phyloP scores from a whole-genome alignment of 805 yeast genomes.

The Limtongia smithiae region DNA sequence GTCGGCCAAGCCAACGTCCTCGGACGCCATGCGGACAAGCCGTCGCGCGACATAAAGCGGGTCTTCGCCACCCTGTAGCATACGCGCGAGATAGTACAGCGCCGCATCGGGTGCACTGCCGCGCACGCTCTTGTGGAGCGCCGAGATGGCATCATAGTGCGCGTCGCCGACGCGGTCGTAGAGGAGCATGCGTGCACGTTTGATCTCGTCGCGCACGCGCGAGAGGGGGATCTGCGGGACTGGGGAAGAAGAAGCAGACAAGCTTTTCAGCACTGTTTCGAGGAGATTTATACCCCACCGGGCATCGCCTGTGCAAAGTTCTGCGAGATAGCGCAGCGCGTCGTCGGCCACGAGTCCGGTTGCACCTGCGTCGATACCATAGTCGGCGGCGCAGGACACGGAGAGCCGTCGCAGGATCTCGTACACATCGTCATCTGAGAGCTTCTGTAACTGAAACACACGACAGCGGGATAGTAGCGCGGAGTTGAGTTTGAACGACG shows the following conservation, averaged over 20 bases:
- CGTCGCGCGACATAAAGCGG: slow-evolving; percentile 85
- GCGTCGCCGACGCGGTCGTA: slow-evolving; percentile 88
- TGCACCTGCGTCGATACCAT: background rate
- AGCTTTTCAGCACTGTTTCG: slow-evolving; percentile 49
- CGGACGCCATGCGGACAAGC: slow-evolving; percentile 92
- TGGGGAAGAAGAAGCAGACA: slow-evolving; percentile 29
- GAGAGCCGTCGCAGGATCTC: slow-evolving; percentile 51
- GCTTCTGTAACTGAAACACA: slow-evolving; percentile 61
- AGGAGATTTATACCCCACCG: slow-evolving; percentile 75
- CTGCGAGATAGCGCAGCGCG: slow-evolving; percentile 64
- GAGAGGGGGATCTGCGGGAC: background rate
- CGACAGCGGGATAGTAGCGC: slow-evolving; percentile 85
- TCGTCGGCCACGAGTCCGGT: slow-evolving; percentile 44
- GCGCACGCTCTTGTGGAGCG: slow-evolving; percentile 88
- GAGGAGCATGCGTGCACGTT: slow-evolving; percentile 47
- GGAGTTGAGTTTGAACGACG: slow-evolving; percentile 72
- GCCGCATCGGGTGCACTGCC: slow-evolving; percentile 92
- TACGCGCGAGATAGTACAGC: slow-evolving; percentile 75
- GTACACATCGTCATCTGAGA: slow-evolving; percentile 49
- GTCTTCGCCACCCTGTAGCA: slow-evolving; percentile 92
- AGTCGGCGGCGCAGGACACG: slow-evolving; percentile 2
- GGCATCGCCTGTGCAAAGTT: slow-evolving; percentile 83
- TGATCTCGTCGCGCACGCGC: slow-evolving; percentile 4
- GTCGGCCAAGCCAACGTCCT: slow-evolving; percentile 86
- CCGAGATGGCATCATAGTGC: slow-evolving; percentile 93